phyloP scores from a whole-genome alignment of 345 rosid genomes.

The Acer negundo region DNA sequence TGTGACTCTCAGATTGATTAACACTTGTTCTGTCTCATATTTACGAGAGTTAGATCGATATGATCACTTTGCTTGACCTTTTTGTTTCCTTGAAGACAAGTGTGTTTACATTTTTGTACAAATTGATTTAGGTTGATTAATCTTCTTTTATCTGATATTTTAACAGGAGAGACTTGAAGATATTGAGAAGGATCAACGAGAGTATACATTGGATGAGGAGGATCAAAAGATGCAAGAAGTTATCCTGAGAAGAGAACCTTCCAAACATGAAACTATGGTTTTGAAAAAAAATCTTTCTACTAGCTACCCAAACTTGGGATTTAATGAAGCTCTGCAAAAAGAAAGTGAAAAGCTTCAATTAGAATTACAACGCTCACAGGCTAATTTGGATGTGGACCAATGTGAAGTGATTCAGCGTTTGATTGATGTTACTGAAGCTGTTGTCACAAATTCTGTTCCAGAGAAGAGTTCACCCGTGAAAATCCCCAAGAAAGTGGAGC shows the following conservation, averaged over 20 bases:
- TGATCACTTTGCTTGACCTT: background rate
- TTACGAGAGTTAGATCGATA: background rate
- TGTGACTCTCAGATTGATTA: background rate
- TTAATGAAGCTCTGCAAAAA: slow-evolving; percentile 74
- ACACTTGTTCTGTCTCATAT: background rate
- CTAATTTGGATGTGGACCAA: slow-evolving; percentile 76
- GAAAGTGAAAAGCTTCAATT: slow-evolving; percentile 81
- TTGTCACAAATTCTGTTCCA: slow-evolving; percentile 42
- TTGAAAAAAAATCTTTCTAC: slow-evolving; percentile 85
- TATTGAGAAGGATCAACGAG: slow-evolving; percentile 89
- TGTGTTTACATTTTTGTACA: background rate
- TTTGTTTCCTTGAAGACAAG: background rate
- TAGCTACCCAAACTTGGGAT: slow-evolving; percentile 83
- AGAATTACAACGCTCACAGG: slow-evolving; percentile 84
- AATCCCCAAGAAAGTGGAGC: slow-evolving; percentile 56
- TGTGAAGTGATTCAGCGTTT: slow-evolving; percentile 90
- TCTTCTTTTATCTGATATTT: slow-evolving; percentile 10
- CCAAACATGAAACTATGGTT: slow-evolving; percentile 60
- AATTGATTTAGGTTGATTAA: slow-evolving; percentile 11
- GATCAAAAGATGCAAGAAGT: slow-evolving; percentile 85
- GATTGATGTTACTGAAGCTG: slow-evolving; percentile 79
- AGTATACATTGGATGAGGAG: slow-evolving; percentile 91
- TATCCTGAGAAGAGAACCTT: slow-evolving; percentile 72
- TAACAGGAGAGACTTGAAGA: slow-evolving; percentile 77
- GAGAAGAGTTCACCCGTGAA: slow-evolving; percentile 48